Percentiles rank a stretch among this genome's conserved stretches.
phyloP scores from a whole-genome alignment of 2,329 filamentous ascomycete species.

The Botrytis aclada region DNA sequence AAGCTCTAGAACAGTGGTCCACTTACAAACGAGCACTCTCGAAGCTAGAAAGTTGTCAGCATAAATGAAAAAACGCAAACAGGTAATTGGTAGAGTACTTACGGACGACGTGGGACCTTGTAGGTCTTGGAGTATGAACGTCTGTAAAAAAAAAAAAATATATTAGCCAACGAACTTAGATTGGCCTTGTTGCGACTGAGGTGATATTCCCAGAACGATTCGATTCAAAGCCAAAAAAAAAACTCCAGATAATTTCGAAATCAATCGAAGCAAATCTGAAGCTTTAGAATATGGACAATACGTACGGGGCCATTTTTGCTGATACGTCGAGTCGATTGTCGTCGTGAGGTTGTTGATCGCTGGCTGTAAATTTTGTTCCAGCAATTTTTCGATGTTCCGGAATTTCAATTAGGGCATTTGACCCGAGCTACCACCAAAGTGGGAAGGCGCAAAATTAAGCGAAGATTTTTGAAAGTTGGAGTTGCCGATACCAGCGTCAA shows the following conservation, averaged over 20 bases:
- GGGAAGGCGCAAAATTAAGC: slow-evolving; percentile 11
- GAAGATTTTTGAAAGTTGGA: slow-evolving; percentile 16
- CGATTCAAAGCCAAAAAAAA: not conserved
- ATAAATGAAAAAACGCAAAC: not conserved
- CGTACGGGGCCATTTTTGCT: slow-evolving; percentile 43
- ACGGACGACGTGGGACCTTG: slow-evolving; percentile 88
- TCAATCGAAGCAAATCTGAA: not conserved
- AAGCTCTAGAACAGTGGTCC: slow-evolving; percentile 98
- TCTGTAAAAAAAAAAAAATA: slow-evolving; percentile 1
- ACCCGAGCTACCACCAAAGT: slow-evolving; percentile 12
- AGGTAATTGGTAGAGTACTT: slow-evolving; percentile 20
- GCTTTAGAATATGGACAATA: not conserved
- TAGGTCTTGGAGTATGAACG: slow-evolving; percentile 95
- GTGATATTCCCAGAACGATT: not conserved
- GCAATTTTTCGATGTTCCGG: slow-evolving; percentile 7
- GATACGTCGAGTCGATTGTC: slow-evolving; percentile 23
- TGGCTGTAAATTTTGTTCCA: slow-evolving; percentile 8
- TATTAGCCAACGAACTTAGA: slow-evolving; percentile 6
- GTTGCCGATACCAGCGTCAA: slow-evolving; percentile 13
- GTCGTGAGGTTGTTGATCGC: slow-evolving; percentile 19
- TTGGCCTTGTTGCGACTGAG: not conserved
- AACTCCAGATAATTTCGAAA: not conserved
- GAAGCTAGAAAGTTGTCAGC: slow-evolving; percentile 62
- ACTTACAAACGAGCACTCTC: slow-evolving; percentile 99
- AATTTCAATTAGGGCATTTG: slow-evolving; percentile 15